Conservation (phyloP, 169 alveolate genomes). For the Plasmodium knowlesi region DNA sequence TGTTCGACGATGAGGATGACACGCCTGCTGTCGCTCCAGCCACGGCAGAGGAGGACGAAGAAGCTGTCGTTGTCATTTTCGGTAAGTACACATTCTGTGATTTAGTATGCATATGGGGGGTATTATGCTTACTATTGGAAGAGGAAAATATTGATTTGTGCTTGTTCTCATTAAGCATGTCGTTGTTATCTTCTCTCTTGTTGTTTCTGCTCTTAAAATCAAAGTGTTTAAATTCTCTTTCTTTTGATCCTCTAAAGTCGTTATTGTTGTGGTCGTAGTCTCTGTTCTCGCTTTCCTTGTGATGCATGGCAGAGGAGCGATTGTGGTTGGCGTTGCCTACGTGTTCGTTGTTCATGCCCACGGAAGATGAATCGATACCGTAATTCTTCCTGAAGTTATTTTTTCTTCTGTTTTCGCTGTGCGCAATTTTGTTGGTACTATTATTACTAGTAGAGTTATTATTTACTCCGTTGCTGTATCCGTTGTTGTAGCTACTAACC, state of each 20-base stretch:
- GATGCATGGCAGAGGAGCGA: not conserved
- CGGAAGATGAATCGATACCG: slow-evolving; percentile 7
- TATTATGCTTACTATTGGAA: slow-evolving; percentile 5
- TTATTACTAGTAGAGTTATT: not conserved
- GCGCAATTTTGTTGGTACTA: slow-evolving; percentile 18
- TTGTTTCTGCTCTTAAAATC: slow-evolving; percentile 46
- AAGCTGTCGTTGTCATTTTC: slow-evolving; percentile 6
- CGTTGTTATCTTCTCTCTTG: slow-evolving; percentile 42
- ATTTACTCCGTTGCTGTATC: not conserved
- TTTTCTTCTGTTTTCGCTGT: slow-evolving; percentile 12
- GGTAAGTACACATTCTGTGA: slow-evolving; percentile 40
- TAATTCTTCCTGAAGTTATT: slow-evolving; percentile 56
- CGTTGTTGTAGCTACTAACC: not conserved
- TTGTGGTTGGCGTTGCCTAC: not conserved
- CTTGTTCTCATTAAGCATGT: slow-evolving; percentile 37
- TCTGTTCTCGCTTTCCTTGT: slow-evolving; percentile 9
- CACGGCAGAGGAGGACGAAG: slow-evolving; percentile 8
- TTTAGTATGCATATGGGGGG: slow-evolving; percentile 41
- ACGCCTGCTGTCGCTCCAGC: not conserved
- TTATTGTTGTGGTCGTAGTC: slow-evolving; percentile 11
- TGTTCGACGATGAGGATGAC: slow-evolving; percentile 4
- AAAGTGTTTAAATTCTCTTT: slow-evolving; percentile 45
- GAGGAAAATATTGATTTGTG: slow-evolving; percentile 8
- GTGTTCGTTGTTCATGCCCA: not conserved
- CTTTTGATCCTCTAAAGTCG: slow-evolving; percentile 47